Conservation (phyloP, 306 rosid species). For the Malus sieversii region DNA sequence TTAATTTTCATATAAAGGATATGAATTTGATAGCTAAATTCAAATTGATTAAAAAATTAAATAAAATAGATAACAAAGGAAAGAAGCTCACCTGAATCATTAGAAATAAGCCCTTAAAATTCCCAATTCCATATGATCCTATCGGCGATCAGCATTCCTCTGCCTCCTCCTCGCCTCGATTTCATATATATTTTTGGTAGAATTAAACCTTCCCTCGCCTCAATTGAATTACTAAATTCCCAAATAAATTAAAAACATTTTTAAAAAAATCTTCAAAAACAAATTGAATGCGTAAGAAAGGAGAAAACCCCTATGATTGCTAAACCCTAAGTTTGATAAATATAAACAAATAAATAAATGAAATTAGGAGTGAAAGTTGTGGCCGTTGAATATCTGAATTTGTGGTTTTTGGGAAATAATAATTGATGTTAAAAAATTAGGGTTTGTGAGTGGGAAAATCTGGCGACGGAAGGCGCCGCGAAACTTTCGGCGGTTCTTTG, state of each 20-base stretch:
- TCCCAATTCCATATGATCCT: neutral
- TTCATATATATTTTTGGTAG: neutral
- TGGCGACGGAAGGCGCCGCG: constrained; percentile 26
- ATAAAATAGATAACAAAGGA: neutral
- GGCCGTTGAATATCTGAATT: neutral
- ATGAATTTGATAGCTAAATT: neutral
- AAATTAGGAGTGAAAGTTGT: neutral
- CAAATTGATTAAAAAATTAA: neutral
- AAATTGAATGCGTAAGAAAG: neutral
- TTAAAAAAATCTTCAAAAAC: neutral
- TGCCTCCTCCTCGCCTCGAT: neutral
- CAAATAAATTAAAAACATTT: neutral
- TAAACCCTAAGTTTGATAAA: neutral
- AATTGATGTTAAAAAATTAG: constrained; percentile 24
- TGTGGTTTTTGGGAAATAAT: neutral
- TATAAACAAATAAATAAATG: neutral
- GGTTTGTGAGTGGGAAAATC: constrained; percentile 24
- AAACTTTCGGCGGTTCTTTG: constrained; percentile 21
- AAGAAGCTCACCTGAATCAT: constrained; percentile 6
- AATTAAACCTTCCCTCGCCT: neutral
- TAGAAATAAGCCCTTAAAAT: neutral
- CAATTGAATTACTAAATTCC: neutral
- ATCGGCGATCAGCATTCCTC: neutral
- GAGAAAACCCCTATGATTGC: neutral
- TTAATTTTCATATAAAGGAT: neutral